Conservation (phyloP, 1,139 yeast species). For the Nakaseomyces sp. region DNA sequence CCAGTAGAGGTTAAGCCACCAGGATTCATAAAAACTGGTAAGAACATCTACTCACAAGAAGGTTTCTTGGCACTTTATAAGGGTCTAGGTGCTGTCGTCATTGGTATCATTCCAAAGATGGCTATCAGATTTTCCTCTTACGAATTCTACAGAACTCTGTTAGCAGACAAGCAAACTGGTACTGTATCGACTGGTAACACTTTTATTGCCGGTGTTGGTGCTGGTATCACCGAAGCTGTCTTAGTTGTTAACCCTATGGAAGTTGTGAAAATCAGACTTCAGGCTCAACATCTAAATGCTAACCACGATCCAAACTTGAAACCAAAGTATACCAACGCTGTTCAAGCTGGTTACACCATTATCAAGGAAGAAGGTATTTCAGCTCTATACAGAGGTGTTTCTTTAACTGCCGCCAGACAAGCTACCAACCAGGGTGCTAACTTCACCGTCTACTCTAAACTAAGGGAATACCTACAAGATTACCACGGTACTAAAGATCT, state of each 20-base stretch:
- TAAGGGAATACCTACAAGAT: constrained; percentile 62
- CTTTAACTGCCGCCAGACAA: constrained; percentile 94
- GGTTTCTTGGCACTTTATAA: constrained; percentile 82
- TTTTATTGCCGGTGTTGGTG: constrained; percentile 91
- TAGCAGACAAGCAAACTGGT: constrained; percentile 55
- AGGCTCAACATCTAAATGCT: constrained; percentile 83
- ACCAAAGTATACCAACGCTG: constrained; percentile 88
- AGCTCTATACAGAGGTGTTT: constrained; percentile 88
- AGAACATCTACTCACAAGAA: constrained; percentile 68
- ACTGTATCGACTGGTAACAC: constrained; percentile 60
- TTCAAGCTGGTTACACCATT: constrained; percentile 80
- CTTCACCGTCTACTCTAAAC: constrained; percentile 86
- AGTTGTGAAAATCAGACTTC: constrained; percentile 90
- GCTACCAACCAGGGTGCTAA: constrained; percentile 98
- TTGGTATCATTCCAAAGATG: constrained; percentile 98
- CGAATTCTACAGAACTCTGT: constrained; percentile 70
- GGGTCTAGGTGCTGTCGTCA: constrained; percentile 93
- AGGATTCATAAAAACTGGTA: constrained; percentile 79
- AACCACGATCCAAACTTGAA: constrained; percentile 14
- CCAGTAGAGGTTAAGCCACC: constrained; percentile 44
- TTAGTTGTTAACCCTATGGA: constrained; percentile 94
- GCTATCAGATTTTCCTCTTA: constrained; percentile 92
- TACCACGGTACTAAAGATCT: constrained; percentile 54
- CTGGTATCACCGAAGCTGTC: constrained; percentile 95
- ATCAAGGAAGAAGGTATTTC: constrained; percentile 84